Percentiles rank a stretch among this genome's conserved stretches.
Conservation (phyloP, 192 early-diverging fungal species). For the Entomortierella parvispora region DNA sequence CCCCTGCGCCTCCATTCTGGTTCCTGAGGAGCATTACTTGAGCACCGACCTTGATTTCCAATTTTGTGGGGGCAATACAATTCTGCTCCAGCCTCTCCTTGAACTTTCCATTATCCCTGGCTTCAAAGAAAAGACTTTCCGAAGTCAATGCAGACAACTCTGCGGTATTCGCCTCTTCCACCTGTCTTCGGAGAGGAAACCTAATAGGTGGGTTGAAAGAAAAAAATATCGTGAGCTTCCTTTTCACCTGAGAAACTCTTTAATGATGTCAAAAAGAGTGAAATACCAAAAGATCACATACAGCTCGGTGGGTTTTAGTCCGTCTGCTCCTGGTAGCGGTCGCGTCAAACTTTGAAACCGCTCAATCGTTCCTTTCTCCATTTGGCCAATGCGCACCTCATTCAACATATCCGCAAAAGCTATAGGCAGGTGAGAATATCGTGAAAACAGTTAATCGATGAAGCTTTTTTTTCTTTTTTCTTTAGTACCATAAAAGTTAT, state of each 20-base stretch:
- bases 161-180: slow-evolving; percentile 74
- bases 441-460: too few species aligned
- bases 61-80: slow-evolving; percentile 66
- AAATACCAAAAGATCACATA: too few species aligned
- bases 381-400: slow-evolving; percentile 80
- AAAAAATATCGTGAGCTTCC: too few species aligned
- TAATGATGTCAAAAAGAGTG: too few species aligned
- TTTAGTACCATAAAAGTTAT: background rate
- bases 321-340: slow-evolving; percentile 57
- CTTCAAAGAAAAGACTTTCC: slow-evolving; percentile 45
- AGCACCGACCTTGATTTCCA: slow-evolving; percentile 76
- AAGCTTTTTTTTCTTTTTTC: too few species aligned
- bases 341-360: slow-evolving; percentile 62
- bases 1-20: slow-evolving; percentile 51
- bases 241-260: too few species aligned
- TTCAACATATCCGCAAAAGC: slow-evolving; percentile 85
- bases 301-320: slow-evolving; percentile 74
- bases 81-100: slow-evolving; percentile 56
- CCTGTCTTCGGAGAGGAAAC: slow-evolving; percentile 75
- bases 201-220: too few species aligned
- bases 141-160: slow-evolving; percentile 67
- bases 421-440: slow-evolving; percentile 21
- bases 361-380: slow-evolving; percentile 60
- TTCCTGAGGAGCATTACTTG: slow-evolving; percentile 91
- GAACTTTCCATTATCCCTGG: slow-evolving; percentile 53